phyloP scores from a whole-genome alignment of 1,284 basidiomycete species.

The Ceratobasidium sp. region DNA sequence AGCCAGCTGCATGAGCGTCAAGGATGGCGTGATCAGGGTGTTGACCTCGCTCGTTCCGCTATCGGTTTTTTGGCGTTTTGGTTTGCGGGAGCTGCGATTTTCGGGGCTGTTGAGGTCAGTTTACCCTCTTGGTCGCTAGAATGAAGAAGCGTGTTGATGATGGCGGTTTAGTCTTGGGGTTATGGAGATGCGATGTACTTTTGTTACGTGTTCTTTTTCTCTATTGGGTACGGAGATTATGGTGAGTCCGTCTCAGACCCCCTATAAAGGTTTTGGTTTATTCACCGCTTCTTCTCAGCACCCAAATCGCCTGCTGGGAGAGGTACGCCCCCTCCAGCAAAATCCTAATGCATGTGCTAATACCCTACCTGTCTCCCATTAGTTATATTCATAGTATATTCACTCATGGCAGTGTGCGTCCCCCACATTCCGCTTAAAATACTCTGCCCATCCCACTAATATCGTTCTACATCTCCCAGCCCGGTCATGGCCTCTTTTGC shows the following conservation, averaged over 20 bases:
- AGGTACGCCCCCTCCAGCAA: slow-evolving; percentile 9
- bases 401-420: slow-evolving; percentile 47
- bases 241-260: slow-evolving; percentile 5
- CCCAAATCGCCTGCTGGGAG: slow-evolving; percentile 43
- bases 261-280: neutral
- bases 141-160: neutral
- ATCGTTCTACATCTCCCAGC: neutral
- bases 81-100: slow-evolving; percentile 51
- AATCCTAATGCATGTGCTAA: slow-evolving; percentile 6
- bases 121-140: neutral
- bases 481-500: slow-evolving; percentile 63
- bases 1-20: slow-evolving; percentile 46
- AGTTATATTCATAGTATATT: slow-evolving; percentile 47
- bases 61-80: slow-evolving; percentile 51
- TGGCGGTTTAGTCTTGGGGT: slow-evolving; percentile 27
- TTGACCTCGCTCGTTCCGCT: slow-evolving; percentile 48
- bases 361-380: neutral
- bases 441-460: neutral
- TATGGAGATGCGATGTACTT: slow-evolving; percentile 49
- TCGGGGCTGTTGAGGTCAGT: slow-evolving; percentile 46
- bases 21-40: slow-evolving; percentile 46
- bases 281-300: neutral
- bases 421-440: neutral
- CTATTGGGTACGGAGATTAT: slow-evolving; percentile 49
- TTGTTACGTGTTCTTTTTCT: slow-evolving; percentile 57